These are phyloP conservation scores for Zygosaccharomyces pseudobailii DNA, from an alignment of 1,139 yeast genomes.

Conservation along the genomic window DNA sequence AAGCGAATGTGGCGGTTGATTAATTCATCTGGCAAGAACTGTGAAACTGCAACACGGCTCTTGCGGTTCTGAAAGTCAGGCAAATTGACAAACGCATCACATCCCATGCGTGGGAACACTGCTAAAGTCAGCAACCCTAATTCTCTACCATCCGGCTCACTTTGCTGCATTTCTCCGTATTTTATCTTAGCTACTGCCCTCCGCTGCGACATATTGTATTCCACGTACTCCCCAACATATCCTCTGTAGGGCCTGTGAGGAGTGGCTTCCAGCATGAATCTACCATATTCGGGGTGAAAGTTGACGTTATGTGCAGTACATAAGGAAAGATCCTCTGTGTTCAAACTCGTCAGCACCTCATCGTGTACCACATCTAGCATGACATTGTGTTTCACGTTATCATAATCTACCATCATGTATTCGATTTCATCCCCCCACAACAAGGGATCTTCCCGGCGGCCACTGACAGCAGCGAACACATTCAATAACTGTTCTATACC, in stretches of 20 bases:
- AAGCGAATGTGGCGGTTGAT: slow-evolving; percentile 92
- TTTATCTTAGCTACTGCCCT: slow-evolving; percentile 58
- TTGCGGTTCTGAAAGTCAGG: slow-evolving; percentile 48
- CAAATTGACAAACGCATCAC: slow-evolving; percentile 68
- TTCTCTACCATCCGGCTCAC: slow-evolving; percentile 37
- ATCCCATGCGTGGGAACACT: slow-evolving; percentile 83
- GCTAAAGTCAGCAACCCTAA: slow-evolving; percentile 67
- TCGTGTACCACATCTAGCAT: slow-evolving; percentile 71
- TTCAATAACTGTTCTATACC: slow-evolving; percentile 75
- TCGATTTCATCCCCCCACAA: slow-evolving; percentile 98
- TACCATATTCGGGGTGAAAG: slow-evolving; percentile 95
- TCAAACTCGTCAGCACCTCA: slow-evolving; percentile 60
- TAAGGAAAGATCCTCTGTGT: slow-evolving; percentile 39
- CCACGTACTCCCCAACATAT: slow-evolving; percentile 63
- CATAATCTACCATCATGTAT: slow-evolving; percentile 48
- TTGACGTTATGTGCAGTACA: slow-evolving; percentile 49
- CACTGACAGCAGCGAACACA: slow-evolving; percentile 59
- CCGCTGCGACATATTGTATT: slow-evolving; percentile 70
- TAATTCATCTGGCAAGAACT: slow-evolving; percentile 90
- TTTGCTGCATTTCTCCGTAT: slow-evolving; percentile 22
- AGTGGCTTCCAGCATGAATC: slow-evolving; percentile 95
- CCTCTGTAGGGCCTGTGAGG: slow-evolving; percentile 67
- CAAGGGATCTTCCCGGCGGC: slow-evolving; percentile 56
- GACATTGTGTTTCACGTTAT: slow-evolving; percentile 42
- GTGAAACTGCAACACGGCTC: slow-evolving; percentile 65